Evolutionary conservation across 371 early-diverging fungal species (phyloP), one percentile per base, ranked within the genome.

Genomic region (Haplosporangium sp.): DNA sequence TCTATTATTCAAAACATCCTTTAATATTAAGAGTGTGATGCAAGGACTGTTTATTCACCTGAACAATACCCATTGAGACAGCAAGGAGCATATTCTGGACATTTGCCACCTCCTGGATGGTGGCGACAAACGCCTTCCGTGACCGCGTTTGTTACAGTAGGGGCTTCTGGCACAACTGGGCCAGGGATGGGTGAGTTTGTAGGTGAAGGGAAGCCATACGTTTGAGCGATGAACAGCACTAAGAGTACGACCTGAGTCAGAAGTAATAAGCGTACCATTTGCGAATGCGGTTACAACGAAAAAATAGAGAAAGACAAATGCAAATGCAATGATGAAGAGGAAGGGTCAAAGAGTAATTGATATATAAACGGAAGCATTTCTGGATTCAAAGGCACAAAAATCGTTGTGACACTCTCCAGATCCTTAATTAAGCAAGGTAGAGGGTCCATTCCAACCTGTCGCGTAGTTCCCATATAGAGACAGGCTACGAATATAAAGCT

Each of bases 11-110:
- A 47, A 15, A 47, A 47, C 13, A 47, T 13, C 13, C 15, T 3
- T 47, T 47, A 27, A 27, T 27, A 27, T 11, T 11, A 15, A 4
- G 13, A 20, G 4, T 19, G 20, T 50, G 13, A 27, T 10, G 15
- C 17, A 17, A 38, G 39, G 4, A 10, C 20, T 11, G 17, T 44
- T 13, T 6, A 39, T 42, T 42, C 63, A 76, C 77, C 77, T 34
- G 79, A 78, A 17, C 79, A 78, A 45, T 73, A 70, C 11, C 74
- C 74, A n/a, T 71, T 70, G 10, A 71, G 57, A 38, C 74, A 78
- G 45, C 79, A 78, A 4, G 78, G 78, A 1, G 78, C 72, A 39
- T 72, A n/a, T 38, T 77, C 73, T 27, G 78, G 78, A 39, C 78
- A 77, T 59, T 39, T 62, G n/a, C 79, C 79, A 3, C 79, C 74